These are phyloP conservation scores for Kitagawia praeruptora DNA, from an alignment of 129 eudicot genomes.

Conservation along the genomic window DNA sequence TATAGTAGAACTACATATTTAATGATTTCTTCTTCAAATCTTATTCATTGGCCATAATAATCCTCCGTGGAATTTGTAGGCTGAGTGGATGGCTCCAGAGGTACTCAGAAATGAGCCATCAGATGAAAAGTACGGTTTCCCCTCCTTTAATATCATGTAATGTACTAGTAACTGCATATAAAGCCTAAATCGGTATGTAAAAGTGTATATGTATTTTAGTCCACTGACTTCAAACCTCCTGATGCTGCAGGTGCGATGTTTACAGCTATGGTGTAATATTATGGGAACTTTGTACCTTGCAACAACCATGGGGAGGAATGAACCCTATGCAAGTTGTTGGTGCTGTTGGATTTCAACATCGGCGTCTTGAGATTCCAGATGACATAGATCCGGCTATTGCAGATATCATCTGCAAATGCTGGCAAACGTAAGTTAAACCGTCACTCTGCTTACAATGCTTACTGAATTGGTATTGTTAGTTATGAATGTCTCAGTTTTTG, in stretches of 20 bases:
- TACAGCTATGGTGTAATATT: constrained; percentile 88
- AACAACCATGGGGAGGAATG: constrained; percentile 99
- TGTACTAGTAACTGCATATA: background rate
- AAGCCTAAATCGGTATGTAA: background rate
- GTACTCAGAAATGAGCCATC: constrained; percentile 94
- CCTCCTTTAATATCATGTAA: background rate
- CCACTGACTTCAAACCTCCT: background rate
- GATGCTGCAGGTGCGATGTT: constrained; percentile 68
- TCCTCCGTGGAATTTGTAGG: constrained; percentile 32
- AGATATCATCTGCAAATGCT: constrained; percentile 67
- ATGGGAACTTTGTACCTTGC: constrained; percentile 95
- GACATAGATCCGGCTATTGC: constrained; percentile 64
- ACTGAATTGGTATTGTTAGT: background rate
- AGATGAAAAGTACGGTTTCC: constrained; percentile 67
- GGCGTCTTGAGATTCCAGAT: constrained; percentile 89
- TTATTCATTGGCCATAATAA: background rate
- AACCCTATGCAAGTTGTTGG: constrained; percentile 99
- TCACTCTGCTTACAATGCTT: background rate
- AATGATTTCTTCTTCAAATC: background rate
- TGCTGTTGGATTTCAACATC: constrained; percentile 97
- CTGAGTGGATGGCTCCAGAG: constrained; percentile 99
- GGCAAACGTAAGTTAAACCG: constrained; percentile 80
- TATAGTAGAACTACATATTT: background rate
- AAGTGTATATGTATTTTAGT: background rate
- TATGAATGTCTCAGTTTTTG: background rate